Evolutionary conservation across 164 flowering plant genomes (phyloP).

Genomic region (Magnolia sinica): DNA sequence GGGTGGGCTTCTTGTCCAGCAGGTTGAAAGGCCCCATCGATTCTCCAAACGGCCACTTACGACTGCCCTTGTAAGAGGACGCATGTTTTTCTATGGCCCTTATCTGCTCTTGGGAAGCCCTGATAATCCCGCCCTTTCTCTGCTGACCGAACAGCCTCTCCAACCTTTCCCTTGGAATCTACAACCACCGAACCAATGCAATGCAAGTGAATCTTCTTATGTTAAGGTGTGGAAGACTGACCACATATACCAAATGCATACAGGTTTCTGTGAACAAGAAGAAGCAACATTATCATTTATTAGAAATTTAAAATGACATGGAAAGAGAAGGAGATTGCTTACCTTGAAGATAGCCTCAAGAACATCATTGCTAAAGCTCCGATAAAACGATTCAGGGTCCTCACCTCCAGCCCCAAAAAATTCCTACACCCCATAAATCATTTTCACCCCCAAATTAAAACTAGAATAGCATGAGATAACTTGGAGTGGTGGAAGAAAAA

Average conservation of each 20-base stretch:
- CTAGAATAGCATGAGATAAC: no score
- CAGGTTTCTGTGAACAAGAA: no score
- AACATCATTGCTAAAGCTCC: slow-evolving; percentile 51
- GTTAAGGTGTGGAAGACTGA: no score
- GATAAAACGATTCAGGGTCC: slow-evolving; percentile 51
- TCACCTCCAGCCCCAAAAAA: slow-evolving; percentile 49
- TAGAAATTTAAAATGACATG: no score
- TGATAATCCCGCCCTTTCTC: slow-evolving; percentile 25
- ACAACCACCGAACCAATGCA: no score
- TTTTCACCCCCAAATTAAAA: background rate
- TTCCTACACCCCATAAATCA: slow-evolving; percentile 24
- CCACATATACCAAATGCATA: no score
- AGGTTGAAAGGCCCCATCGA: slow-evolving; percentile 32
- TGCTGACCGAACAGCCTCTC: slow-evolving; percentile 28
- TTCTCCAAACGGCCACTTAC: slow-evolving; percentile 22
- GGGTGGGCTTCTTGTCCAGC: slow-evolving; percentile 19
- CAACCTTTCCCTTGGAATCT: slow-evolving; percentile 35
- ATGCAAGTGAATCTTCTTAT: no score
- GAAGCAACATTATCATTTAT: no score
- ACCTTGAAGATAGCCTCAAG: slow-evolving; percentile 68
- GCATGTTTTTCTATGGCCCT: slow-evolving; percentile 26
- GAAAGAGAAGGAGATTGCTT: background rate
- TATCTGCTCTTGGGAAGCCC: slow-evolving; percentile 43
- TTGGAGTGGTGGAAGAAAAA: no score
- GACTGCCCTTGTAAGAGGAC: slow-evolving; percentile 11